Conservation (phyloP, 2,329 filamentous ascomycete genomes). For the Aspergillus persii region DNA sequence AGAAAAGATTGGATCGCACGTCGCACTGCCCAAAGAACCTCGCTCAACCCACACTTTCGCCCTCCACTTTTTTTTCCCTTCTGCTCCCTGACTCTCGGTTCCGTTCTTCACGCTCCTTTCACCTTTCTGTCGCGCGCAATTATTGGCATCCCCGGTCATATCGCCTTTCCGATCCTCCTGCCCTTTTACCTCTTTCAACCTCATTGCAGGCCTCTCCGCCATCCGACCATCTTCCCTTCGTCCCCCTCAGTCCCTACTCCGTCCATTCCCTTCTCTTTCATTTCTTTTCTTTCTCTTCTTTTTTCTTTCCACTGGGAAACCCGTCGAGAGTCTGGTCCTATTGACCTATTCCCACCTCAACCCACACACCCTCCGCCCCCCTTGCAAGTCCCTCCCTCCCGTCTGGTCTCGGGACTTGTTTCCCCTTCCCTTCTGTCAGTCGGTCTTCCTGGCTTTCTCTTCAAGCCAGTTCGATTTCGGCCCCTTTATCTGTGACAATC, state of each 20-base stretch:
- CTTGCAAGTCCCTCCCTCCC: background rate
- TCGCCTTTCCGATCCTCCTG: background rate
- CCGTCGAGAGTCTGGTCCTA: too few relatives aligned
- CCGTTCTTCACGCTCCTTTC: conserved; percentile 1
- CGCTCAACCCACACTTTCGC: background rate
- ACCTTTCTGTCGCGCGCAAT: background rate
- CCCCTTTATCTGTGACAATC: background rate
- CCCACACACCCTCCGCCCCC: background rate
- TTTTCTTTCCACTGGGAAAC: background rate
- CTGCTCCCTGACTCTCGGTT: conserved; percentile 3
- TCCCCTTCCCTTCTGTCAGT: background rate
- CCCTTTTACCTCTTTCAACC: background rate
- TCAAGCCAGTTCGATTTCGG: background rate
- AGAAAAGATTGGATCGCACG: background rate
- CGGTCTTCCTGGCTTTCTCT: background rate
- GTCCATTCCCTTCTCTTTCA: background rate
- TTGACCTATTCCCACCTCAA: background rate
- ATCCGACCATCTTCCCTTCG: too few relatives aligned
- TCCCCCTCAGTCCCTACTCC: conserved; percentile 1
- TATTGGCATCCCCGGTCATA: conserved; percentile 1
- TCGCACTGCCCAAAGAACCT: background rate
- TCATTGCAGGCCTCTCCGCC: background rate
- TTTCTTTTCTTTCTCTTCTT: background rate
- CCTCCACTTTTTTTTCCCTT: background rate
- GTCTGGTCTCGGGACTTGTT: background rate